Evolutionary conservation across 257 asterid genomes (phyloP).

Genomic region (Nicotiana tabacum): DNA sequence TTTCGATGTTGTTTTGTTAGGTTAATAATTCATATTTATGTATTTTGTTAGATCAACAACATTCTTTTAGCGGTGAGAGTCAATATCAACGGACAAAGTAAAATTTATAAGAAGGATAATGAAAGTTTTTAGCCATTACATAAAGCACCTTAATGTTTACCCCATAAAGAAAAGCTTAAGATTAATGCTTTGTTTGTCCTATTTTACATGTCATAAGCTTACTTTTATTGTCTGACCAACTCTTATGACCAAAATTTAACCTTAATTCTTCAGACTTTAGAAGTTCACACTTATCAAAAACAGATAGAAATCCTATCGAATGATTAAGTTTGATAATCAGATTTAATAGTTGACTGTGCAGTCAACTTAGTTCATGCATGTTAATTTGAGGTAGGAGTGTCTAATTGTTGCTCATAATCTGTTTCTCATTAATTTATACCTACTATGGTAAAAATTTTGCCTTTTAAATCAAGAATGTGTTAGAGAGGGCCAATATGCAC

Average conservation of each 20-base stretch:
- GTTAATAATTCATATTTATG: neutral
- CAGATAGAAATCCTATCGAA: neutral
- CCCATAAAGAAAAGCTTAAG: neutral
- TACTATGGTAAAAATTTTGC: neutral
- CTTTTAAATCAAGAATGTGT: neutral
- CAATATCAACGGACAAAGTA: neutral
- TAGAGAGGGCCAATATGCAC: neutral
- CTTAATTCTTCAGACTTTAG: neutral
- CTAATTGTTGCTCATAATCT: neutral
- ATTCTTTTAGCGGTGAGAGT: neutral
- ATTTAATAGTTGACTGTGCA: neutral
- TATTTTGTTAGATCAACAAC: neutral
- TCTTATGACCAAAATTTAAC: neutral
- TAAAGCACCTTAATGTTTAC: neutral
- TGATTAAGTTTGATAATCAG: neutral
- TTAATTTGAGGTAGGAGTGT: neutral
- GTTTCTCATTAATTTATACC: neutral
- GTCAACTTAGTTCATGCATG: neutral
- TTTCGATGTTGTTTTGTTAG: neutral
- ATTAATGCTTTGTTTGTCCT: neutral
- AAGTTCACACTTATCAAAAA: neutral
- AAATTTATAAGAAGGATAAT: neutral
- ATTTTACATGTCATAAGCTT: neutral
- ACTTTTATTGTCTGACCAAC: neutral
- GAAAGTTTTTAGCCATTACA: neutral